These are phyloP conservation scores for Parafenestella ontariensis DNA, from an alignment of 2,329 filamentous ascomycete genomes.

Conservation along the genomic window DNA sequence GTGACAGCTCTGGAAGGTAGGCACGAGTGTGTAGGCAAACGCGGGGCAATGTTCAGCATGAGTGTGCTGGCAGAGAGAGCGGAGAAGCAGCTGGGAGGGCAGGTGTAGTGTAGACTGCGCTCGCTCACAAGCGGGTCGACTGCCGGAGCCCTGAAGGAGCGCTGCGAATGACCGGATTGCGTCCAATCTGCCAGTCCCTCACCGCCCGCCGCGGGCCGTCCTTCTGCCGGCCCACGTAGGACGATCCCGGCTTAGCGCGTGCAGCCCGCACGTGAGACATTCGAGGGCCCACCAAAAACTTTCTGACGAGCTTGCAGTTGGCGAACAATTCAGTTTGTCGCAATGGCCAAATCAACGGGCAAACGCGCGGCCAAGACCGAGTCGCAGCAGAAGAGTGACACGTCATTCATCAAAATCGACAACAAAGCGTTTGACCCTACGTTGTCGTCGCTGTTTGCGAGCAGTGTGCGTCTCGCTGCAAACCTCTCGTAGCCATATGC, in stretches of 20 bases:
- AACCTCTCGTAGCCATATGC: constrained; percentile 7
- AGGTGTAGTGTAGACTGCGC: constrained; percentile 26
- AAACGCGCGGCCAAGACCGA: constrained; percentile 28
- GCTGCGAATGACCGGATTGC: constrained; percentile 26
- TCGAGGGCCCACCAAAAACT: constrained; percentile 41
- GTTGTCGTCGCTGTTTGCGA: constrained; percentile 58
- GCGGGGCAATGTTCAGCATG: constrained; percentile 25
- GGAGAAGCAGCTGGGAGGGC: constrained; percentile 14
- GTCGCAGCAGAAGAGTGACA: constrained; percentile 16
- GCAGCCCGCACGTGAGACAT: not conserved
- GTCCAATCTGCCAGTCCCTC: constrained; percentile 4
- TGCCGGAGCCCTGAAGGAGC: constrained; percentile 19
- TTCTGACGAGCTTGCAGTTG: constrained; percentile 25
- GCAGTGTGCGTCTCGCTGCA: constrained; percentile 41
- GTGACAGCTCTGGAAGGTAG: constrained; percentile 7
- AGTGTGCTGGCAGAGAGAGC: constrained; percentile 11
- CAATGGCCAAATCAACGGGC: constrained; percentile 45
- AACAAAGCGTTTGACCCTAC: constrained; percentile 52
- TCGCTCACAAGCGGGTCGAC: constrained; percentile 16
- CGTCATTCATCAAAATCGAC: constrained; percentile 32
- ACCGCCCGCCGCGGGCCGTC: constrained; percentile 11
- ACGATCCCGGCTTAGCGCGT: constrained; percentile 10
- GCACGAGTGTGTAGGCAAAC: constrained; percentile 10
- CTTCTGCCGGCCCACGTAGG: not conserved
- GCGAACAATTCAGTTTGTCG: constrained; percentile 14